phyloP scores from a whole-genome alignment of 225 moss, liverwort and hornwort species.

The Straminergon stramineum region DNA sequence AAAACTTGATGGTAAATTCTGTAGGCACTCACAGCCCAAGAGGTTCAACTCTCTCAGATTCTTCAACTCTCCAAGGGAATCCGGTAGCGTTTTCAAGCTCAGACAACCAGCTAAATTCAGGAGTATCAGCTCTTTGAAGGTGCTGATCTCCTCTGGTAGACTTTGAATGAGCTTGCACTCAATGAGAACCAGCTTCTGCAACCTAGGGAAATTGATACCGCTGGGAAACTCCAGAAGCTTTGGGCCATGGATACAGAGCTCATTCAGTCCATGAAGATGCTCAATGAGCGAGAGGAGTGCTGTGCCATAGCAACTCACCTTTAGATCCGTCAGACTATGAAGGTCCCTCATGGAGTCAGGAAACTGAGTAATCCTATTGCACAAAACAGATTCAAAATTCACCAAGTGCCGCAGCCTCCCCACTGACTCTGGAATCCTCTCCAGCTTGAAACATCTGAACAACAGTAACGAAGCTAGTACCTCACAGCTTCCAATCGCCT shows the following conservation, averaged over 20 bases:
- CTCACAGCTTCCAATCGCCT: neutral
- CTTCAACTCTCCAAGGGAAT: neutral
- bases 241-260: neutral
- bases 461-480: neutral
- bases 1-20: neutral
- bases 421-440: neutral
- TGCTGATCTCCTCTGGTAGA: neutral
- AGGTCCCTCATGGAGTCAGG: neutral
- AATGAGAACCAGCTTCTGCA: neutral
- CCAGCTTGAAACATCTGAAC: neutral
- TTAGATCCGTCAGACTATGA: neutral
- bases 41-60: neutral
- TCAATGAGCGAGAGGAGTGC: neutral
- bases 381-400: neutral
- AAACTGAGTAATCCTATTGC: neutral
- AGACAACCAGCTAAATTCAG: neutral
- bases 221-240: neutral
- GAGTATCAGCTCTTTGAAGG: neutral
- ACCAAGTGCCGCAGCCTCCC: neutral
- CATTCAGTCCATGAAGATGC: neutral
- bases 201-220: neutral
- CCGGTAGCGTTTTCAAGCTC: neutral
- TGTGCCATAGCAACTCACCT: neutral
- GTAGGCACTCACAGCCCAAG: neutral
- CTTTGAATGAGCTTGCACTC: neutral